Evolutionary conservation across 805 yeast genomes (phyloP).

Genomic region (Huiozyma sinensis): DNA sequence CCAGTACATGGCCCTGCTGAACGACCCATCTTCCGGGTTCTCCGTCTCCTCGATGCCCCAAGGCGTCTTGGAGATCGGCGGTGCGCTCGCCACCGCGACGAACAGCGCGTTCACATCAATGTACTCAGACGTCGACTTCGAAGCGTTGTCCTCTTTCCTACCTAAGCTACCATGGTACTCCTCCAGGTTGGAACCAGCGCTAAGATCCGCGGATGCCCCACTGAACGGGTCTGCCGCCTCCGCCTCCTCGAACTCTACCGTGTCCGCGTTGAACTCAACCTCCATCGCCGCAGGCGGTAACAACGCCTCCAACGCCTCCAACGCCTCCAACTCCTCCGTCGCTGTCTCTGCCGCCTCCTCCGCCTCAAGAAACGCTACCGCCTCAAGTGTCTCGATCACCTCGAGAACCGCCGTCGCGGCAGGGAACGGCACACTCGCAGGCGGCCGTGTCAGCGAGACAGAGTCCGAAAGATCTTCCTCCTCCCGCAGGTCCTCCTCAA

Average conservation of each 20-base stretch:
- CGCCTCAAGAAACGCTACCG: neutral
- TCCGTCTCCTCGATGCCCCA: conserved; percentile 11
- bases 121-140: conserved; percentile 19
- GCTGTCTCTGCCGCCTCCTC: neutral
- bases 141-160: conserved; percentile 10
- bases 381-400: neutral
- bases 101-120: conserved; percentile 27
- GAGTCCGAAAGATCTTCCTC: neutral
- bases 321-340: conserved; percentile 1
- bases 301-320: conserved; percentile 1
- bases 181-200: conserved; percentile 16
- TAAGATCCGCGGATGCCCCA: conserved; percentile 3
- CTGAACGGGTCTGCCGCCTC: conserved; percentile 3
- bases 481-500: neutral
- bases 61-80: conserved; percentile 15
- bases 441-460: too few relatives aligned
- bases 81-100: conserved; percentile 22
- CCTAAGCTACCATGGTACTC: conserved; percentile 28
- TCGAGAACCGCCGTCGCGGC: too few relatives aligned
- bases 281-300: conserved; percentile 4
- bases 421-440: too few relatives aligned
- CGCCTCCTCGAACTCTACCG: conserved; percentile 3
- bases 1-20: conserved; percentile 10
- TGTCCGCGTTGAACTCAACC: conserved; percentile 4
- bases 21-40: conserved; percentile 8